These are phyloP conservation scores for Glarea lozoyensis DNA, from an alignment of 495 filamentous ascomycete genomes.

Conservation along the genomic window DNA sequence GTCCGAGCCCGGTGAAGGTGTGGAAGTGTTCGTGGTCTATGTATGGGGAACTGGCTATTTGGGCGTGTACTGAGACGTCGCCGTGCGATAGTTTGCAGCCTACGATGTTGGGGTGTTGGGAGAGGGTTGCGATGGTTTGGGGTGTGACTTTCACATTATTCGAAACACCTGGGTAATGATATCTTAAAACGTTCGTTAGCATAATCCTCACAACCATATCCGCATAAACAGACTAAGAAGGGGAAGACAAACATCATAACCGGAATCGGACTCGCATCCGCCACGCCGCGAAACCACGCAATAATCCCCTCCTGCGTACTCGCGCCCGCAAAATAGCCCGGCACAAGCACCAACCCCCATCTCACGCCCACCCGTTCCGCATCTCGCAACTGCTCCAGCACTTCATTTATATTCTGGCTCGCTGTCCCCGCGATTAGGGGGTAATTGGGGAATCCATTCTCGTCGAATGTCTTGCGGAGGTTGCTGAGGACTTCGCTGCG, in stretches of 20 bases:
- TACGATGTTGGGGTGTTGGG: conserved; percentile 50
- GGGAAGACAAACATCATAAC: conserved; percentile 36
- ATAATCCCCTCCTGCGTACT: conserved; percentile 39
- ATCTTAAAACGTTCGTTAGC: conserved; percentile 25
- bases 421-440: conserved; percentile 62
- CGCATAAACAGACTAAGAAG: not conserved
- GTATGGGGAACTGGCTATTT: conserved; percentile 39
- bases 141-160: conserved; percentile 49
- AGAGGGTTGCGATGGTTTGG: conserved; percentile 43
- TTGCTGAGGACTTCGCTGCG: conserved; percentile 44
- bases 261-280: conserved; percentile 42
- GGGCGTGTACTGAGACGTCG: conserved; percentile 50
- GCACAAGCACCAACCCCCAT: conserved; percentile 51
- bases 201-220: no score
- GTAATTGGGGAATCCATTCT: conserved; percentile 48
- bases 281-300: conserved; percentile 45
- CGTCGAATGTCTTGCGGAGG: conserved; percentile 43
- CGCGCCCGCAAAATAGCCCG: conserved; percentile 46
- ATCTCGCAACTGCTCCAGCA: conserved; percentile 46
- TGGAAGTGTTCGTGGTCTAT: conserved; percentile 43
- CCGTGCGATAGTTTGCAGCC: conserved; percentile 64
- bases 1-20: conserved; percentile 55
- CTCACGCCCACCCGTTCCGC: conserved; percentile 51
- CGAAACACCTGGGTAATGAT: conserved; percentile 59
- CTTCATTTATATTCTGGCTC: conserved; percentile 54